Conservation (phyloP, 495 filamentous ascomycete genomes). For the Trichoderma reesei region DNA sequence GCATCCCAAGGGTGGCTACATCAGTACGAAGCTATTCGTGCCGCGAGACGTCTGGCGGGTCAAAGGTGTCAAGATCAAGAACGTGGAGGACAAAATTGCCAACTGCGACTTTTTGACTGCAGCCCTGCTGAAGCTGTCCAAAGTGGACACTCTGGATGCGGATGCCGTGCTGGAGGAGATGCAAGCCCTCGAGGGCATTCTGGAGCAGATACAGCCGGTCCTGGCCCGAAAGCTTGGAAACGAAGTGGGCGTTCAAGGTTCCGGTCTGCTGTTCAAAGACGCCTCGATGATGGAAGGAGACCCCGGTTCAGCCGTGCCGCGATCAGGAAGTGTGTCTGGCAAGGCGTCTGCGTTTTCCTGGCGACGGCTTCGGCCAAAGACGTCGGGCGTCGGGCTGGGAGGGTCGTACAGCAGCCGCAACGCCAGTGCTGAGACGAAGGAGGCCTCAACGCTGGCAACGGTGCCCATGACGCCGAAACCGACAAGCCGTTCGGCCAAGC, state of each 20-base stretch:
- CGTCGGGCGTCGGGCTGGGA: constrained; percentile 49
- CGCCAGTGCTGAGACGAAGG: constrained; percentile 44
- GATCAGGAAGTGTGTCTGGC: constrained; percentile 47
- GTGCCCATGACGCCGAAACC: constrained; percentile 73
- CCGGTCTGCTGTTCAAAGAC: constrained; percentile 58
- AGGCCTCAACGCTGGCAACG: constrained; percentile 54
- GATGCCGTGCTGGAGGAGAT: constrained; percentile 91
- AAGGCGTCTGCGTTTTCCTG: constrained; percentile 69
- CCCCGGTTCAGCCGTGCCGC: constrained; percentile 32
- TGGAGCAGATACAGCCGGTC: constrained; percentile 72
- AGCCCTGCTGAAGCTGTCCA: constrained; percentile 69
- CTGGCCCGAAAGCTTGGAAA: constrained; percentile 77
- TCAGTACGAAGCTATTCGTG: constrained; percentile 83
- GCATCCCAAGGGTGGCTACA: constrained; percentile 82
- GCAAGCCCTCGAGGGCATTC: constrained; percentile 77
- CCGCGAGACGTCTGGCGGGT: constrained; percentile 90
- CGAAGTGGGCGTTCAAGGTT: constrained; percentile 76
- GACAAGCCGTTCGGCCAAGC: constrained; percentile 49
- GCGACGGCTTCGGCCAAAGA: constrained; percentile 83
- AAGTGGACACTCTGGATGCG: constrained; percentile 79
- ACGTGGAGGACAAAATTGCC: constrained; percentile 87
- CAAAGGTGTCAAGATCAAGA: constrained; percentile 85
- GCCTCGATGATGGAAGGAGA: constrained; percentile 27
- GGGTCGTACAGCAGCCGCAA: constrained; percentile 36
- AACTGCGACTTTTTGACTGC: constrained; percentile 88